phyloP scores from a whole-genome alignment of 179 eudicot genomes.

The Patellifolia procumbens region DNA sequence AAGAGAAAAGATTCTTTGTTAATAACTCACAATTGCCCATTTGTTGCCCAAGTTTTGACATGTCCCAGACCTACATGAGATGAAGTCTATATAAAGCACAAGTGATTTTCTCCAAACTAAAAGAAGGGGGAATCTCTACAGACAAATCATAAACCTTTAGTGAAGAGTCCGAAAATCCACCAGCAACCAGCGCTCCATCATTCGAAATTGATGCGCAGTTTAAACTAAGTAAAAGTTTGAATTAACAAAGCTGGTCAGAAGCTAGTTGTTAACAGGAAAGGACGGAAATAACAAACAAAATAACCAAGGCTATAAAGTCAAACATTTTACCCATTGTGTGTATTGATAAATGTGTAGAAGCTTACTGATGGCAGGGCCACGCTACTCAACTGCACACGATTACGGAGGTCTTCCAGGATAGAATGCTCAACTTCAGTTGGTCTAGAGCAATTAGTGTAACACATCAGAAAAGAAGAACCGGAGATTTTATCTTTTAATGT shows the following conservation, averaged over 20 bases:
- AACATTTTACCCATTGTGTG: slow-evolving; percentile 72
- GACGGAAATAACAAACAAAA: slow-evolving; percentile 11
- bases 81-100: slow-evolving; percentile 17
- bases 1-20: slow-evolving; percentile 15
- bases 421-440: slow-evolving; percentile 87
- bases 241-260: slow-evolving; percentile 23
- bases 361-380: slow-evolving; percentile 84
- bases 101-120: background rate
- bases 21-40: slow-evolving; percentile 56
- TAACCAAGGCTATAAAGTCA: background rate
- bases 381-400: slow-evolving; percentile 91
- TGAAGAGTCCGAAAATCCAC: slow-evolving; percentile 97
- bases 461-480: slow-evolving; percentile 2
- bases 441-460: slow-evolving; percentile 38
- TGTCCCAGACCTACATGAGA: slow-evolving; percentile 82
- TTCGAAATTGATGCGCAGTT: slow-evolving; percentile 90
- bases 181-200: slow-evolving; percentile 98
- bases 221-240: slow-evolving; percentile 43
- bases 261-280: slow-evolving; percentile 19
- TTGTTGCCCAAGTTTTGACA: slow-evolving; percentile 88
- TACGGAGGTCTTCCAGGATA: slow-evolving; percentile 89
- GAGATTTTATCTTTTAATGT: background rate
- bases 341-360: slow-evolving; percentile 91
- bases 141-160: slow-evolving; percentile 55
- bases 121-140: background rate